phyloP scores from a whole-genome alignment of 1,284 basidiomycete genomes.

The Marasmius sp. region DNA sequence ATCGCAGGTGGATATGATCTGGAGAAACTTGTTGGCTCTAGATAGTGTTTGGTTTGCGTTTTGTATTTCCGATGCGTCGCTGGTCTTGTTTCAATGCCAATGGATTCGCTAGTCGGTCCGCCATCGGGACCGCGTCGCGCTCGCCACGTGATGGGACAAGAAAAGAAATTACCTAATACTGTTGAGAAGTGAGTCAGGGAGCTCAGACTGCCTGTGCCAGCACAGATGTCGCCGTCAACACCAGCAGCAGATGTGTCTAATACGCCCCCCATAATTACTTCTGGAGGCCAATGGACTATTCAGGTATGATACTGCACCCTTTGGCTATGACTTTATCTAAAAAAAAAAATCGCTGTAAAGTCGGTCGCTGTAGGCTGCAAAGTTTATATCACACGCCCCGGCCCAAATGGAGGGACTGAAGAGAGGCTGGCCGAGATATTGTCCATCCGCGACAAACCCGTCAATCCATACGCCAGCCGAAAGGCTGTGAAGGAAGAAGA shows the following conservation, averaged over 20 bases:
- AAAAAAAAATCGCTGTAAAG: conserved; percentile 44
- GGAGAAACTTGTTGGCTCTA: conserved; percentile 57
- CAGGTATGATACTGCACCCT: conserved; percentile 48
- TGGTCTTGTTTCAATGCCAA: too few relatives aligned
- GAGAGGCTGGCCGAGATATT: conserved; percentile 93
- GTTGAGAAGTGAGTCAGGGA: background rate
- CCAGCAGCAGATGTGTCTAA: conserved; percentile 41
- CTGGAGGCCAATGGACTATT: conserved; percentile 74
- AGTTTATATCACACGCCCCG: conserved; percentile 83
- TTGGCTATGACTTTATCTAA: conserved; percentile 16
- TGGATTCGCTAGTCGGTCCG: background rate
- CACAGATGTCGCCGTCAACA: conserved; percentile 21
- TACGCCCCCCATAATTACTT: conserved; percentile 64
- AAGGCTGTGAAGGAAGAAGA: conserved; percentile 43
- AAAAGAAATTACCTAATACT: background rate
- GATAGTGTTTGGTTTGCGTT: background rate
- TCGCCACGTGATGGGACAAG: background rate
- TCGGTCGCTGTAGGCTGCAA: conserved; percentile 90
- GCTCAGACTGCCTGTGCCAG: background rate
- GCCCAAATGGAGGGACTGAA: conserved; percentile 72
- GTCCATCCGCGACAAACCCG: conserved; percentile 84
- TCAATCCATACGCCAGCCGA: conserved; percentile 59
- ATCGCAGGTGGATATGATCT: conserved; percentile 68
- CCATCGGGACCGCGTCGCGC: background rate
- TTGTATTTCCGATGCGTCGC: background rate